Evolutionary conservation across 371 early-diverging fungal genomes (phyloP), one percentile per base, ranked within the genome.

Genomic region (Scutellospora calospora): DNA sequence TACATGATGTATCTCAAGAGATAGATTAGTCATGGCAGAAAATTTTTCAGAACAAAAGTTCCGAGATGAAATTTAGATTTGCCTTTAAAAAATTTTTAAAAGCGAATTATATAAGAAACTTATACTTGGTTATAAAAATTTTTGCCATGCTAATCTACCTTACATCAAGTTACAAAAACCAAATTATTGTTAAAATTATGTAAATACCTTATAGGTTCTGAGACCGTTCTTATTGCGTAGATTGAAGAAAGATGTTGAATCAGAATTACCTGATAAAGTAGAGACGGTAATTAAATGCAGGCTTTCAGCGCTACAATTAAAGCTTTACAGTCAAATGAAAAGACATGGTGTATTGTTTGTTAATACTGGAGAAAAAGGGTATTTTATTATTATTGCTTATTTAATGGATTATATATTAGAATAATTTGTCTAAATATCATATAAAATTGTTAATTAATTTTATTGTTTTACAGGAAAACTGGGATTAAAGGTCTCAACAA

Each of bases 161-260:
- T n/a, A n/a, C n/a, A 45, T 45, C 9, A 45, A 45, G 9, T 45
- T 45, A 45, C 9, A 45, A 1, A 45, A 45, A 45, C 11, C 4
- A 45, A 45, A 45, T 45, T 45, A 11, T 45, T 45, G 45, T 12
- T 45, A 45, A 45, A 45, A 45, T 45, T 45, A 45, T 45, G 45
- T 11, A 22, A 22, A 22, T n/a, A 57, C 5, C 4, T 29, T 62
- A n/a, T 63, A 87, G 87, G 95, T 99, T n/a, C 88, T 99, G 38
- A 94, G 98, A 22, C 99, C 99, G 3, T 98, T 99, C 90, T 89
- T 99, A 86, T 89, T 99, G 63, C 91, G 99, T 66, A 94, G 99
- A 57, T 86, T 99, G 82, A 99, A 99, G 89, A 98, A 98, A 90
- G 99, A 99, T 90, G 99, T 99, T 45, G 99, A 99, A 86, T 91